Conservation (phyloP, 2,329 filamentous ascomycete species). For the Myotisia sp. region DNA sequence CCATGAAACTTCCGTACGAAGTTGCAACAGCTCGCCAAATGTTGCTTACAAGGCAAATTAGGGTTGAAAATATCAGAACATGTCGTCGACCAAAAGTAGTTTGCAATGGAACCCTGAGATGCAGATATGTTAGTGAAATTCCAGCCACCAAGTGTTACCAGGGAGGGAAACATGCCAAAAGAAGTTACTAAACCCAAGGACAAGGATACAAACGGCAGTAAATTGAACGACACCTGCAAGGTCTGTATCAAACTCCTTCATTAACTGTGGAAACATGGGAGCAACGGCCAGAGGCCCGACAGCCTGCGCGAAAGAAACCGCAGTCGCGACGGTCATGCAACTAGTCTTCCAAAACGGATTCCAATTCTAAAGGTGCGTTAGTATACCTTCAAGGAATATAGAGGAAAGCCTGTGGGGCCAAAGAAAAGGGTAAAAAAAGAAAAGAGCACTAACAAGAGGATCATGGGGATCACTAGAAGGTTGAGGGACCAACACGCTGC, state of each 20-base stretch:
- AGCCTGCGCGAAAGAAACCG: constrained; percentile 39
- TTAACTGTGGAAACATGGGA: constrained; percentile 47
- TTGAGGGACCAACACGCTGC: constrained; percentile 37
- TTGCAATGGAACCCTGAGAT: constrained; percentile 39
- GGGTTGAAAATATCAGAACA: constrained; percentile 38
- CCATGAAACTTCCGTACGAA: constrained; percentile 50
- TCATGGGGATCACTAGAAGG: constrained; percentile 35
- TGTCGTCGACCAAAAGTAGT: constrained; percentile 42
- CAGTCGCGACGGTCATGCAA: constrained; percentile 33
- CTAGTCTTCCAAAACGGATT: constrained; percentile 34
- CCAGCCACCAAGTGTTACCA: too few relatives aligned
- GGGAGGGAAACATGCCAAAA: constrained; percentile 40
- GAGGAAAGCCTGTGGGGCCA: neutral
- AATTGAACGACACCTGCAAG: constrained; percentile 43
- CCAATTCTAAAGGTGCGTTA: constrained; percentile 30
- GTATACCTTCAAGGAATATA: too few relatives aligned
- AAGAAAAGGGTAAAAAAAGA: neutral
- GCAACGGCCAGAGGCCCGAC: constrained; percentile 42
- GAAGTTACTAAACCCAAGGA: constrained; percentile 47
- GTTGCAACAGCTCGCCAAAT: constrained; percentile 47
- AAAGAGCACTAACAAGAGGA: constrained; percentile 24
- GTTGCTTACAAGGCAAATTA: constrained; percentile 39
- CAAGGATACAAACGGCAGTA: constrained; percentile 42
- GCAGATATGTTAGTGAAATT: constrained; percentile 8
- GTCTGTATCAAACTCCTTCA: constrained; percentile 40